These are phyloP conservation scores for Lactarius pseudohatsudake DNA, from an alignment of 768 basidiomycete genomes.

Conservation along the genomic window DNA sequence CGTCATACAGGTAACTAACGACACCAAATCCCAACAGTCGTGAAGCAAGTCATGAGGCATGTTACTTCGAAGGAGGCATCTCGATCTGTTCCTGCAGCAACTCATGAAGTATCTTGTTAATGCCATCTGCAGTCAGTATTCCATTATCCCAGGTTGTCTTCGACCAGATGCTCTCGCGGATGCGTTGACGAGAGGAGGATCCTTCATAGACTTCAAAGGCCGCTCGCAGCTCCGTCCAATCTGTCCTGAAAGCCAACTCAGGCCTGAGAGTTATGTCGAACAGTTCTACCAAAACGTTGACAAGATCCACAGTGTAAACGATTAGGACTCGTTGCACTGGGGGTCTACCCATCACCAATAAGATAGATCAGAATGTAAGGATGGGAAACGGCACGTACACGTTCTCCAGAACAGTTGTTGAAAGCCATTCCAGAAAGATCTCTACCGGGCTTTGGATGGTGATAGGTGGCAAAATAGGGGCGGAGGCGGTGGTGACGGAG, in stretches of 20 bases:
- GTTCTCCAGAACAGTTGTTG: background rate
- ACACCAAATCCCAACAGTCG: too few relatives aligned
- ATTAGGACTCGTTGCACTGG: background rate
- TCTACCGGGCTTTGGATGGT: background rate
- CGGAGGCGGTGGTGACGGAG: too few relatives aligned
- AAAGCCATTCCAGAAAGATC: background rate
- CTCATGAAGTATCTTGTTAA: background rate
- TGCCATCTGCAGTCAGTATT: background rate
- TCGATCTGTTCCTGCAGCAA: background rate
- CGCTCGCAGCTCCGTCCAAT: background rate
- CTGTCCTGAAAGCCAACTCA: background rate
- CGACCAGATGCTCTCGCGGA: background rate
- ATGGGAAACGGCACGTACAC: background rate
- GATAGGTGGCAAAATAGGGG: background rate
- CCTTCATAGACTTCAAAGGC: background rate
- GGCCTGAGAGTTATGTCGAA: background rate
- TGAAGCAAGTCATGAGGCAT: too few relatives aligned
- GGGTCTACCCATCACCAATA: background rate
- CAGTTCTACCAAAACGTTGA: background rate
- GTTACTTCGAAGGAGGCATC: too few relatives aligned
- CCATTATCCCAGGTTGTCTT: background rate
- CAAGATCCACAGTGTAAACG: background rate
- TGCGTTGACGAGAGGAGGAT: background rate
- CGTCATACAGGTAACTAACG: too few relatives aligned
- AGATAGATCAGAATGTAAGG: background rate